Evolutionary conservation across 2,329 filamentous ascomycete genomes (phyloP), one percentile per base, ranked within the genome.

Genomic region (Sporothrix protearum): DNA sequence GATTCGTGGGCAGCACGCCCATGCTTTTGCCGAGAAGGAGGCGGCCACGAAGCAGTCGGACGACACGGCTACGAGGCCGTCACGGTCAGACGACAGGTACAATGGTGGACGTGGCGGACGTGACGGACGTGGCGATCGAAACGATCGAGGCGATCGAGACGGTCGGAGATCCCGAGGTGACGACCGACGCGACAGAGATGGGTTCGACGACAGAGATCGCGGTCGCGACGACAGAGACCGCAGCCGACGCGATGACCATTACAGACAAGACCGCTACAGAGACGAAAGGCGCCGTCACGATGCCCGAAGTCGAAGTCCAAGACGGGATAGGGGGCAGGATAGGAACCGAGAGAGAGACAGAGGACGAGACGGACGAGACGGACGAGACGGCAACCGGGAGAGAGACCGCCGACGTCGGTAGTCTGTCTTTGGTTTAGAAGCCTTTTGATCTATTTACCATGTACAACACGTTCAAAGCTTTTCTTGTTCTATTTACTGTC

Each of bases 1-100:
- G 73, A 85, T 91, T 80, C 85, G 84, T 68, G 84, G 83, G 30
- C 82, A 45, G 22, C 59, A 64, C 14, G 59, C 59, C 0, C 59
- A 83, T 33, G 82, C 86, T 64, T 47, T 33, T 33, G 81, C 82
- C 22, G 36, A 63, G 68, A 81, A 78, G 77, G 63, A 78, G 76
- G 25, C 74, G 75, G 59, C 70, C 73, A 30, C 42, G 75, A 30
- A 28, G 7, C 28, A 16, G n/a, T 7, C 39, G 3, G 12, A 42
- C 1, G 28, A 51, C 36, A n/a, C 9, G 12, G 10, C 12, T 9
- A n/a, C 9, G 28, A 49, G 7, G 25, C 39, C 19, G 8, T n/a
- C 57, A 39, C 28, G 33, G 3, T 4, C 42, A 19, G 30, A 19
- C 22, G n/a, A 55, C 64, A n/a, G 47, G 22, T n/a, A 39, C n/a